These are phyloP conservation scores for Nakaseomyces nivariensis DNA, from an alignment of 1,139 yeast species.

Conservation along the genomic window DNA sequence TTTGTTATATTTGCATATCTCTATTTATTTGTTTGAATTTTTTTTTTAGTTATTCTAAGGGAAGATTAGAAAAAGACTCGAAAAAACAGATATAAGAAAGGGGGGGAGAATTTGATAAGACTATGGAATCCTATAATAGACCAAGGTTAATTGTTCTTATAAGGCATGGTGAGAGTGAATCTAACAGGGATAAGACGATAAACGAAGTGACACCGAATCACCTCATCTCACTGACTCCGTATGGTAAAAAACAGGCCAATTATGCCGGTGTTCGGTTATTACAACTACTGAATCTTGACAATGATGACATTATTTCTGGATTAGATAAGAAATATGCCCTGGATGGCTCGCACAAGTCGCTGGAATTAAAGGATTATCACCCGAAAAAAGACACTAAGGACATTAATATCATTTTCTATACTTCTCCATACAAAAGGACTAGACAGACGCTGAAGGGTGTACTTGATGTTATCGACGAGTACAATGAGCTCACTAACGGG, in stretches of 20 bases:
- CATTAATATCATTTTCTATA: slow-evolving; percentile 44
- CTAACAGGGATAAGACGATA: slow-evolving; percentile 76
- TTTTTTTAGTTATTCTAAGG: too few species aligned
- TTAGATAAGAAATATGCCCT: slow-evolving; percentile 16
- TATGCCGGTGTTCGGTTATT: slow-evolving; percentile 56
- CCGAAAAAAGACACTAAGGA: slow-evolving; percentile 10
- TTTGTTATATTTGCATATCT: too few species aligned
- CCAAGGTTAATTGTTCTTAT: slow-evolving; percentile 60
- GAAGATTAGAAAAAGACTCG: too few species aligned
- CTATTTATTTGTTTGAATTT: too few species aligned
- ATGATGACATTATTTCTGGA: slow-evolving; percentile 26
- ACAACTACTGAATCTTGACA: slow-evolving; percentile 42
- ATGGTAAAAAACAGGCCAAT: slow-evolving; percentile 59
- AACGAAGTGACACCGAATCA: slow-evolving; percentile 73
- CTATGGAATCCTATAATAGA: slow-evolving; percentile 7
- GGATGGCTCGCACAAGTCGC: slow-evolving; percentile 7
- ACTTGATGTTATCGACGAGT: slow-evolving; percentile 45
- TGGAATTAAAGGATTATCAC: slow-evolving; percentile 12
- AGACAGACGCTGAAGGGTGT: slow-evolving; percentile 70
- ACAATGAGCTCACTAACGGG: slow-evolving; percentile 16
- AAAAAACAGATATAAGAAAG: not conserved
- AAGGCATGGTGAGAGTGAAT: slow-evolving; percentile 87
- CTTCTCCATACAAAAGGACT: slow-evolving; percentile 76
- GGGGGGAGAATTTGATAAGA: not conserved
- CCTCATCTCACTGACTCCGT: slow-evolving; percentile 55